phyloP scores from a whole-genome alignment of 148 eudicot species.

The Diospyros kaki region DNA sequence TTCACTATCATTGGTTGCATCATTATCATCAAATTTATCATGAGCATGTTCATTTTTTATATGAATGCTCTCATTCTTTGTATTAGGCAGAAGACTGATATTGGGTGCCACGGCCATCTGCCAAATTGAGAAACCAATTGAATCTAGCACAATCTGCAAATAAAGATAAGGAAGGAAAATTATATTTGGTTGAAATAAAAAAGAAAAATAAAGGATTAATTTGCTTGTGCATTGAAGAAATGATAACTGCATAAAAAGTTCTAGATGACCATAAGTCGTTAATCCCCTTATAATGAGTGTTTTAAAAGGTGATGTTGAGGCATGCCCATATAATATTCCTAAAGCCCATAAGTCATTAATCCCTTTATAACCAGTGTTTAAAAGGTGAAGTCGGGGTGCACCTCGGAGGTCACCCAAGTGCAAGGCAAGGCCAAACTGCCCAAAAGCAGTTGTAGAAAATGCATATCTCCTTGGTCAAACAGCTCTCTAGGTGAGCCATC shows the following conservation, averaged over 20 bases:
- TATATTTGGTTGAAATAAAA: not conserved
- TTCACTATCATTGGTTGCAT: conserved; percentile 46
- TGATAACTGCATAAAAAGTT: not conserved
- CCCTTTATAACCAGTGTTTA: too few species aligned
- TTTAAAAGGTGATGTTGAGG: too few species aligned
- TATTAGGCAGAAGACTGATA: not conserved
- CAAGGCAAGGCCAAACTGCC: too few species aligned
- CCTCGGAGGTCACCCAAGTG: too few species aligned
- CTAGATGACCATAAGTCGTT: not conserved
- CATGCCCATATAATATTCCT: too few species aligned
- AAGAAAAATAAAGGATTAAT: not conserved
- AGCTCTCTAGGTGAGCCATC: too few species aligned
- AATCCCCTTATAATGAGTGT: too few species aligned
- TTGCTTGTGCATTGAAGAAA: not conserved
- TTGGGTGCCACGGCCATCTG: conserved; percentile 72
- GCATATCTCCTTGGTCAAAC: too few species aligned
- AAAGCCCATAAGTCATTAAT: too few species aligned
- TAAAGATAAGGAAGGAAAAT: not conserved
- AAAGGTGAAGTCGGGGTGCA: too few species aligned
- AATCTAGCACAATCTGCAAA: conserved; percentile 68
- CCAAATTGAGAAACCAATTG: conserved; percentile 82
- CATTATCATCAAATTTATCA: conserved; percentile 29
- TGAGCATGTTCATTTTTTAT: conserved; percentile 50
- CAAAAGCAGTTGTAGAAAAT: too few species aligned
- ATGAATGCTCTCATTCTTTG: conserved; percentile 17